Conservation (phyloP, 148 eudicot species). For the Polygonum aviculare region DNA sequence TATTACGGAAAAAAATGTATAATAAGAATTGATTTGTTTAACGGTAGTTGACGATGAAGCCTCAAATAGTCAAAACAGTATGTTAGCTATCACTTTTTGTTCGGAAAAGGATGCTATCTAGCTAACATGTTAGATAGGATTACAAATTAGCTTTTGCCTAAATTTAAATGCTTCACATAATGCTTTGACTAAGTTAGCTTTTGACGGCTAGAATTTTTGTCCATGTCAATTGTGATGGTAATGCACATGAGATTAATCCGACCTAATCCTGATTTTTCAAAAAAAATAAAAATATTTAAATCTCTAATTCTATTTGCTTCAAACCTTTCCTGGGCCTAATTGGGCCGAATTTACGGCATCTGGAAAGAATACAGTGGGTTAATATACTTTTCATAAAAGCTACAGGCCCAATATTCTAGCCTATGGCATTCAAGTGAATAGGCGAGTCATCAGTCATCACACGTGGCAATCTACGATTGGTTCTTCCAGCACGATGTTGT, state of each 20-base stretch:
- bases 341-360: not conserved
- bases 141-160: not conserved
- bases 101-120: no score
- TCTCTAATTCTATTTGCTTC: not conserved
- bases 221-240: no score
- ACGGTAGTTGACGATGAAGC: not conserved
- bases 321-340: not conserved
- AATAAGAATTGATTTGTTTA: not conserved
- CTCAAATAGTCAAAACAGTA: no score
- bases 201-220: no score
- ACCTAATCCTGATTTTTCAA: no score
- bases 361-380: not conserved
- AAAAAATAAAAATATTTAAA: no score
- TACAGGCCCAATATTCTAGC: not conserved
- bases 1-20: no score
- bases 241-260: no score
- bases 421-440: not conserved
- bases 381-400: not conserved
- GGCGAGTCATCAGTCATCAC: not conserved
- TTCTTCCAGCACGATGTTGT: not conserved
- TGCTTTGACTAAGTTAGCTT: no score
- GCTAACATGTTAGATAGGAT: not conserved
- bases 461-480: not conserved
- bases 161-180: no score
- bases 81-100: no score